These are phyloP conservation scores for Leccinum olivaceopallidum DNA, from an alignment of 768 basidiomycete genomes.

Conservation along the genomic window DNA sequence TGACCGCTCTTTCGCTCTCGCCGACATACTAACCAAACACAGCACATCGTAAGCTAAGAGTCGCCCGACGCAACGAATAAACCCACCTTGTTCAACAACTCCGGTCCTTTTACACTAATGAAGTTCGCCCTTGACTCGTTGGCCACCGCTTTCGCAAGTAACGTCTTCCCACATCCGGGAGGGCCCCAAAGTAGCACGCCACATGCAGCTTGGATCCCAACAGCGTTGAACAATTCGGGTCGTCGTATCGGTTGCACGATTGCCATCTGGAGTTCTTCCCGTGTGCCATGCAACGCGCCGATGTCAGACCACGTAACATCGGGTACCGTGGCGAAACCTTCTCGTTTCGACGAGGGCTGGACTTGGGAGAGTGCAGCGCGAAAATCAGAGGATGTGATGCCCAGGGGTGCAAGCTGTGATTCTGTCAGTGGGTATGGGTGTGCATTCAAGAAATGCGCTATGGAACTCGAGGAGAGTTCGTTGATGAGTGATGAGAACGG, in stretches of 20 bases:
- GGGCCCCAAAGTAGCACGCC: slow-evolving; percentile 99
- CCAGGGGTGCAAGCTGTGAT: slow-evolving; percentile 77
- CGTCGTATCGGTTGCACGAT: slow-evolving; percentile 93
- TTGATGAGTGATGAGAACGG: slow-evolving; percentile 40
- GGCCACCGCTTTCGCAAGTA: slow-evolving; percentile 97
- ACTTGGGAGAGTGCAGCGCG: slow-evolving; percentile 77
- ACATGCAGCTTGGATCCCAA: slow-evolving; percentile 90
- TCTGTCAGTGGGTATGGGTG: slow-evolving; percentile 81
- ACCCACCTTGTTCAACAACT: slow-evolving; percentile 90
- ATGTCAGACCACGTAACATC: slow-evolving; percentile 95
- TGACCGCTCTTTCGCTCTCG: slow-evolving; percentile 92
- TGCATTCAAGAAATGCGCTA: slow-evolving; percentile 85
- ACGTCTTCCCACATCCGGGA: slow-evolving; percentile 96
- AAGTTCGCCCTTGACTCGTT: slow-evolving; percentile 96
- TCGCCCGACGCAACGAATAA: neutral
- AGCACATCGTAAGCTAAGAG: neutral
- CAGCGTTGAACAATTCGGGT: slow-evolving; percentile 84
- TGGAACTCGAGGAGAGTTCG: slow-evolving; percentile 60
- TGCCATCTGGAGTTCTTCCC: slow-evolving; percentile 96
- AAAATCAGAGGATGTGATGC: slow-evolving; percentile 84
- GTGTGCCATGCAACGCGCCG: slow-evolving; percentile 82
- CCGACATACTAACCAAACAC: slow-evolving; percentile 78
- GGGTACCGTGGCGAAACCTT: slow-evolving; percentile 97
- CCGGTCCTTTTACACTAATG: slow-evolving; percentile 97
- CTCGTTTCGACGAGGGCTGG: slow-evolving; percentile 95